phyloP scores from a whole-genome alignment of 2,329 filamentous ascomycete species.

The Dothideomycetes sp. region DNA sequence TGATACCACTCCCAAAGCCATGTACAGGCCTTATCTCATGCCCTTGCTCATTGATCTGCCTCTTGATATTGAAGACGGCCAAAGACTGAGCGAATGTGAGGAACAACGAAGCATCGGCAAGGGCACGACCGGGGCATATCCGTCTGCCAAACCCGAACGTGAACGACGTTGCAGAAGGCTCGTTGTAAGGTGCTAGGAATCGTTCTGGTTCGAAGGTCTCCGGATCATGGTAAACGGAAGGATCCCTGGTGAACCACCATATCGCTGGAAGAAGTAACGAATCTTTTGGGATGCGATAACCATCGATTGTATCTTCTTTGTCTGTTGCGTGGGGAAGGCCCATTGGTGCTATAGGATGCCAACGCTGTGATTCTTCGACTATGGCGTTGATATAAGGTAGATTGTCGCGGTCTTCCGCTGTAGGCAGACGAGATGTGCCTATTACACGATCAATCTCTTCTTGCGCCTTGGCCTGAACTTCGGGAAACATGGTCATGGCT shows the following conservation, averaged over 20 bases:
- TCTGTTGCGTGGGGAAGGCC: slow-evolving; percentile 25
- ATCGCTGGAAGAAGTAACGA: slow-evolving; percentile 28
- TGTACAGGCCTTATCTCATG: slow-evolving; percentile 10
- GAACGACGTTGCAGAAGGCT: slow-evolving; percentile 16
- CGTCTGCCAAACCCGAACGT: slow-evolving; percentile 19
- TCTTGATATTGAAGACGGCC: slow-evolving; percentile 33
- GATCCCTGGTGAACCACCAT: slow-evolving; percentile 33
- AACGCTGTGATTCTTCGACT: slow-evolving; percentile 29
- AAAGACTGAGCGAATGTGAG: slow-evolving; percentile 36
- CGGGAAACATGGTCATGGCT: slow-evolving; percentile 18
- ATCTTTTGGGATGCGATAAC: slow-evolving; percentile 34
- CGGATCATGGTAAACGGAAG: slow-evolving; percentile 17
- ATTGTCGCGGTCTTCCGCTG: slow-evolving; percentile 25
- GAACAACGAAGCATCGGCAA: slow-evolving; percentile 34
- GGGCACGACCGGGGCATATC: slow-evolving; percentile 17
- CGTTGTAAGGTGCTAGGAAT: slow-evolving; percentile 26
- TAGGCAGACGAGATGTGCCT: slow-evolving; percentile 37
- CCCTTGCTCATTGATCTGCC: slow-evolving; percentile 11
- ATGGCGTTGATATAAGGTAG: slow-evolving; percentile 25
- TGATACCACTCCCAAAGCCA: slow-evolving; percentile 14
- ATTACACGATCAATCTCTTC: slow-evolving; percentile 30
- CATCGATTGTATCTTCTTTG: slow-evolving; percentile 29
- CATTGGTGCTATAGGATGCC: slow-evolving; percentile 25
- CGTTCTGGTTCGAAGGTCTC: slow-evolving; percentile 37
- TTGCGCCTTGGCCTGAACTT: slow-evolving; percentile 24